phyloP scores from a whole-genome alignment of 2,329 filamentous ascomycete genomes.

The Penicillium sclerotigenum region DNA sequence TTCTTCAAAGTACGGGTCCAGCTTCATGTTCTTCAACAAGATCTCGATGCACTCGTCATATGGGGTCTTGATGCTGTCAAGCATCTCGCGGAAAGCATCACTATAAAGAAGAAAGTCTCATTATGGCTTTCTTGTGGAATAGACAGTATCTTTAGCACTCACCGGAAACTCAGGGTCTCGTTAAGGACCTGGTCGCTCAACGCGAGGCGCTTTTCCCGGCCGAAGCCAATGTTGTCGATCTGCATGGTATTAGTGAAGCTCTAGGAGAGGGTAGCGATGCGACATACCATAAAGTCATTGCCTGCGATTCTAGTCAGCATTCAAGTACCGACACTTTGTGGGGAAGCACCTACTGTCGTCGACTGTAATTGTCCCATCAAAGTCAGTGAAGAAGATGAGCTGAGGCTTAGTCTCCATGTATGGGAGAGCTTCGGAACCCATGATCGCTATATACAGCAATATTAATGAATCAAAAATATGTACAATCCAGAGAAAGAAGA shows the following conservation, averaged over 20 bases:
- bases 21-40: constrained; percentile 75
- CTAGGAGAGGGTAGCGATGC: background rate
- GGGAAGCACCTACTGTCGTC: constrained; percentile 55
- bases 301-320: constrained; percentile 37
- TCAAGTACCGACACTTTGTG: background rate
- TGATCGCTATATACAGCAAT: constrained; percentile 11
- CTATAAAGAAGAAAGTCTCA: constrained; percentile 32
- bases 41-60: constrained; percentile 78
- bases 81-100: constrained; percentile 86
- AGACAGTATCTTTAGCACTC: constrained; percentile 12
- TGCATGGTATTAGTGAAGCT: constrained; percentile 45
- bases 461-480: background rate
- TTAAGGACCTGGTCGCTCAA: constrained; percentile 75
- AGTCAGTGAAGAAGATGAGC: constrained; percentile 98
- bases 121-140: constrained; percentile 3
- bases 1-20: constrained; percentile 82
- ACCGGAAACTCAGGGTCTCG: constrained; percentile 68
- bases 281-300: constrained; percentile 62
- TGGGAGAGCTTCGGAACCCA: constrained; percentile 35
- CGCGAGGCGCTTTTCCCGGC: constrained; percentile 64
- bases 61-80: constrained; percentile 77
- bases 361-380: constrained; percentile 91
- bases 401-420: constrained; percentile 62
- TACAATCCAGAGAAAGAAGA: background rate
- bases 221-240: constrained; percentile 91